Base-by-base conservation (phyloP, 768 basidiomycete genomes). In the Tricholoma sp. region DNA sequence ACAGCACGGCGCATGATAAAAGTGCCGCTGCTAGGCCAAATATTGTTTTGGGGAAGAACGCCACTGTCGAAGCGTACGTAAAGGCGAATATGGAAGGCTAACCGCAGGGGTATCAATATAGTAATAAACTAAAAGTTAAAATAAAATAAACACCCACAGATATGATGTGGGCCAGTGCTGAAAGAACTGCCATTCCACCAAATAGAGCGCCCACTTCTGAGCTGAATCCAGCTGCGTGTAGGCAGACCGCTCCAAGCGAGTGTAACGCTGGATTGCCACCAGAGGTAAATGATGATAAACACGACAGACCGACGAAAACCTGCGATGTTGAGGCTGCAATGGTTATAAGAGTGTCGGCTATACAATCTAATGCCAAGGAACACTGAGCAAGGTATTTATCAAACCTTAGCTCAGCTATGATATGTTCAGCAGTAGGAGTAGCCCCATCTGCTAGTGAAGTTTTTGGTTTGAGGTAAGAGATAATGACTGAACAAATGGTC, bases 11-110 rank as follows among this genome's bases (percentile, higher is more conserved):
- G n/a, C 74, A 63, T 37, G 78, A 64, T 27, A 86, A 70, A n/a
- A 91, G 66, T n/a, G 67, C 72, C 1, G 79, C 78, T 4, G 86
- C 87, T 10, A 82, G 70, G 14, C 70, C 77, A 61, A 91, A 91
- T 63, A 91, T 83, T 1, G 85, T 80, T 70, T 83, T 82, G 0
- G 89, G 89, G 64, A 78, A 87, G 18, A 70, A 73, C 0, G 77
- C 82, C 31, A 90, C 87, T 2, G 84, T 88, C 34, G 68, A 69
- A 54, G 82, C 78, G 68, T 89, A 92, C 19, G 86, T 78, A 46
- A 83, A 50, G 4, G 85, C 88, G 64, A 88, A 91, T 5, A 91
- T 61, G 41, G 82, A 72, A 5, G 89, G 89, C 89, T 90, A 37
- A 19, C 39, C 1, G 5, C 14, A 24, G 47, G 43, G 45, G 43